Evolutionary conservation across 2,329 filamentous ascomycete genomes (phyloP).

Genomic region (Scytalidium sp.): DNA sequence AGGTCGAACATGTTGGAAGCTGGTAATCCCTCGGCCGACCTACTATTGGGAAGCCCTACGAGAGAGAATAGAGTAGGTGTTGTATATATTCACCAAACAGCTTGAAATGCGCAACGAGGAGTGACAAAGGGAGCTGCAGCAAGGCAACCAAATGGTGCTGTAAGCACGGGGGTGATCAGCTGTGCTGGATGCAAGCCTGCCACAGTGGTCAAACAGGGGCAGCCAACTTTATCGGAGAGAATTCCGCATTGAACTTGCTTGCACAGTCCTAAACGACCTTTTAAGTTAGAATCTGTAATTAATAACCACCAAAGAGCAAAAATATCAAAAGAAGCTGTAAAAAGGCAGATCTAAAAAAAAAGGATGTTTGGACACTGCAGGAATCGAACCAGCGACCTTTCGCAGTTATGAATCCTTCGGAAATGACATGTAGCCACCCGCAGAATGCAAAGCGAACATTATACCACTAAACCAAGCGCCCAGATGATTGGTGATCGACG

Average conservation of each 20-base stretch:
- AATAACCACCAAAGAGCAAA: neutral
- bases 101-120: neutral
- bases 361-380: neutral
- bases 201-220: neutral
- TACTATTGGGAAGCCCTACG: neutral
- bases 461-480: neutral
- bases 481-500: neutral
- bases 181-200: neutral
- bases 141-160: no score
- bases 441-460: neutral
- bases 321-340: neutral
- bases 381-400: neutral
- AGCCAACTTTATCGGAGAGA: neutral
- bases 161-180: neutral
- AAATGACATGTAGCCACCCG: neutral
- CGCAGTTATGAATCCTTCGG: neutral
- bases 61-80: neutral
- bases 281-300: neutral
- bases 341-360: neutral
- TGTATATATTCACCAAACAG: neutral
- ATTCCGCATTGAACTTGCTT: no score
- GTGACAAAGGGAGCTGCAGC: neutral
- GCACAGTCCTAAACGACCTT: no score
- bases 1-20: constrained; percentile 66
- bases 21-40: neutral